Evolutionary conservation across 2,329 filamentous ascomycete genomes (phyloP), one percentile per base, ranked within the genome.

Genomic region (Fusarium pininemorale): DNA sequence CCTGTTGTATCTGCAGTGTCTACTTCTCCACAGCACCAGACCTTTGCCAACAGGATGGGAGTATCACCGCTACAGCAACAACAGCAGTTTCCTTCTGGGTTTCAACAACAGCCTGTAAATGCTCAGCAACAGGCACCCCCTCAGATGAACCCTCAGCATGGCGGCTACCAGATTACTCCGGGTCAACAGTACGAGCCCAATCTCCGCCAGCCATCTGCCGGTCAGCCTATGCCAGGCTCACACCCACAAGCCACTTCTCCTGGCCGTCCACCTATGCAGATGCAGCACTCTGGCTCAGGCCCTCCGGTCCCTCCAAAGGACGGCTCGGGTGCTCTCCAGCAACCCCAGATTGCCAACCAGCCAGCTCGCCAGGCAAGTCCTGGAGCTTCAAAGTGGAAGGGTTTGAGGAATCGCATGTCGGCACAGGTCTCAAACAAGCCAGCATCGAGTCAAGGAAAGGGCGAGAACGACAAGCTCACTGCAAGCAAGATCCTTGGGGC

Each of bases 311-410:
- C 75, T 20, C 63, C 61, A 5, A 74, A 75, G 37, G 65, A 76
- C 9, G 53, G 37, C 41, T 54, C 55, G 57, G 38, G 54, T 18
- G 45, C 41, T 51, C 51, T 55, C 32, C 65, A 63, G 30, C 69
- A 70, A 18, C 57, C 64, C 14, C 68, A 64, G 32, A 50, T 53
- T 16, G 47, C 65, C 16, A 64, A 74, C 47, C 61, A 56, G 15
- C 67, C 66, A 10, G 35, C 57, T 58, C 73, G 72, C 14, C 70
- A 78, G 35, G 72, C 72, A 15, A 72, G 73, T 37, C 71, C 77
- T 20, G 67, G 59, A 20, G 75, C 76, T 10, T 81, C 79, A 8
- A 80, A 78, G 48, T 82, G 81, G 81, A 83, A 81, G 64, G 81
- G 77, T 5, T 51, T 83, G 24, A 80, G 63, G 62, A 81, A 78